These are phyloP conservation scores for Scenedesmus sp. DNA, from an alignment of 163 green algal genomes.

Conservation along the genomic window DNA sequence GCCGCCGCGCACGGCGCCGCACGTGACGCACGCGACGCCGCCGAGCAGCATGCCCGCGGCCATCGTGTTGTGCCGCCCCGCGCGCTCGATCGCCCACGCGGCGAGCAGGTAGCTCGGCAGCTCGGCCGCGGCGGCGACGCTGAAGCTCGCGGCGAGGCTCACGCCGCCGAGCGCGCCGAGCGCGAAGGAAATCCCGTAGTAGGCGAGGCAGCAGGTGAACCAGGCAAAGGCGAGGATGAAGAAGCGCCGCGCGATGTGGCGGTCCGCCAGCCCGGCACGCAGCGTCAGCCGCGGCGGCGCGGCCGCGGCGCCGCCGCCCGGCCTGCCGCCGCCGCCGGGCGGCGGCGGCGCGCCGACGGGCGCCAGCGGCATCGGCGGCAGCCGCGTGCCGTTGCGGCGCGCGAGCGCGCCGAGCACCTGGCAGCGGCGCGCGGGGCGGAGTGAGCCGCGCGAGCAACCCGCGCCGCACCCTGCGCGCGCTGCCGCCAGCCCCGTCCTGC, in stretches of 20 bases:
- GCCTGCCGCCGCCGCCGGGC: neutral
- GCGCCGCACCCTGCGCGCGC: neutral
- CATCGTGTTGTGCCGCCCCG: slow-evolving; percentile 59
- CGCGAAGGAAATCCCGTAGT: slow-evolving; percentile 53
- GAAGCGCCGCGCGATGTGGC: slow-evolving; percentile 57
- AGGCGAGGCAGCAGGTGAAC: slow-evolving; percentile 49
- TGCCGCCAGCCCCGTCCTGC: too few species aligned
- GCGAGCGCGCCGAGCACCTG: neutral
- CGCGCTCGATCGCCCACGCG: slow-evolving; percentile 52
- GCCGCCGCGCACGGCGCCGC: slow-evolving; percentile 44
- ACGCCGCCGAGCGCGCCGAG: slow-evolving; percentile 24
- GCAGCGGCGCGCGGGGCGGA: neutral
- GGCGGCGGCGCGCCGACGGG: neutral
- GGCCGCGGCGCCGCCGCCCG: neutral
- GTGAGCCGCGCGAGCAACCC: neutral
- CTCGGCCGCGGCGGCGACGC: slow-evolving; percentile 53
- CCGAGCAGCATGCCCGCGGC: slow-evolving; percentile 52
- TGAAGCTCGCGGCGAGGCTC: slow-evolving; percentile 53
- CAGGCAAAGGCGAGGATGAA: slow-evolving; percentile 56
- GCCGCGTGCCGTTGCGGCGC: neutral
- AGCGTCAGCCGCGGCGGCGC: neutral
- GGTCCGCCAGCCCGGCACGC: too few species aligned
- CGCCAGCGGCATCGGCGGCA: neutral
- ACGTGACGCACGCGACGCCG: slow-evolving; percentile 50
- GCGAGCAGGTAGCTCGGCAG: slow-evolving; percentile 54